Conservation (phyloP, 306 rosid genomes). For the Prunus salicina region DNA sequence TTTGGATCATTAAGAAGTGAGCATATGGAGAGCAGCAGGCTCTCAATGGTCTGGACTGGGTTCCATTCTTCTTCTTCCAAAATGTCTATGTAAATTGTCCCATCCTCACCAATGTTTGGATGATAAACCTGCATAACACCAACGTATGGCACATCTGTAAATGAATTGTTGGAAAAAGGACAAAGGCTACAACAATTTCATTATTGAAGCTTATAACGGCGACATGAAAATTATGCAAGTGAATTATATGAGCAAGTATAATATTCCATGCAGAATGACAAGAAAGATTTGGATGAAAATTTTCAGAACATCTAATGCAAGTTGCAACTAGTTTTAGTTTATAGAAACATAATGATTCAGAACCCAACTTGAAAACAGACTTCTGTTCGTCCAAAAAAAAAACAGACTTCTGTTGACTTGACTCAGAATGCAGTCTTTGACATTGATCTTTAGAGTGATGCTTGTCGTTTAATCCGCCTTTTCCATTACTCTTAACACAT, state of each 20-base stretch:
- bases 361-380: too few species aligned
- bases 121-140: slow-evolving; percentile 32
- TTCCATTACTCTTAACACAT: too few species aligned
- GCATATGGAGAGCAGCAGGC: slow-evolving; percentile 32
- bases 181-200: background rate
- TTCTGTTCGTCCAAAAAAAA: too few species aligned
- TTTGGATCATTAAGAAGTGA: slow-evolving; percentile 35
- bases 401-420: background rate
- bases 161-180: background rate
- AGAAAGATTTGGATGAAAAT: background rate
- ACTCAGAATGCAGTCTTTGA: background rate
- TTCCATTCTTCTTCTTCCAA: slow-evolving; percentile 35
- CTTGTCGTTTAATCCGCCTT: background rate
- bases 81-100: slow-evolving; percentile 34
- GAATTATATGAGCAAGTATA: background rate
- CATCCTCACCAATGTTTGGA: slow-evolving; percentile 39
- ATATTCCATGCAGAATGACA: too few species aligned
- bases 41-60: slow-evolving; percentile 32
- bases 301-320: too few species aligned
- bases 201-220: too few species aligned
- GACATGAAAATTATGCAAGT: background rate
- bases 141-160: background rate
- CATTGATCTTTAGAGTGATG: background rate
- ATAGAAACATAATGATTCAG: too few species aligned
- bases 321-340: too few species aligned